phyloP scores from a whole-genome alignment of 2,329 filamentous ascomycete species.

The Ascochyta lentis region DNA sequence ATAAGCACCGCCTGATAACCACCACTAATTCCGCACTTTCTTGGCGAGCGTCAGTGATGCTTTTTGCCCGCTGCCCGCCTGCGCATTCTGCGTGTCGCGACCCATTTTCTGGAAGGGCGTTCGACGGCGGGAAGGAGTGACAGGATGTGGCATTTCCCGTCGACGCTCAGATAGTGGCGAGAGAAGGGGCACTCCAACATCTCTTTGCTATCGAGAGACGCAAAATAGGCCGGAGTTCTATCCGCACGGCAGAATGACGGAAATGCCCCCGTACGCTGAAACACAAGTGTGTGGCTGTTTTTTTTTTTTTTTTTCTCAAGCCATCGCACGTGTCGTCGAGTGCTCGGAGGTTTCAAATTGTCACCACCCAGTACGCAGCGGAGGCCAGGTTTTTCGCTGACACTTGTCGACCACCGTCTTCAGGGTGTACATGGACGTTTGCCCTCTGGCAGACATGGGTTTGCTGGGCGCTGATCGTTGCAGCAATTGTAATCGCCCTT shows the following conservation, averaged over 20 bases:
- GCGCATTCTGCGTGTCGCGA: not conserved
- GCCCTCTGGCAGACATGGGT: slow-evolving; percentile 3
- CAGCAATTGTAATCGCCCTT: slow-evolving; percentile 8
- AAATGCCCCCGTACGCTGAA: slow-evolving; percentile 12
- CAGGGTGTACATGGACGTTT: slow-evolving; percentile 2
- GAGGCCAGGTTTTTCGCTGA: slow-evolving; percentile 11
- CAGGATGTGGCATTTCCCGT: slow-evolving; percentile 1
- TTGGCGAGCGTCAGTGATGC: not conserved
- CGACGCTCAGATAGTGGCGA: slow-evolving; percentile 9
- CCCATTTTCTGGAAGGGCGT: slow-evolving; percentile 7
- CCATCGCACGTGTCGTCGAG: slow-evolving; percentile 24
- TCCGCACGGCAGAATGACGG: slow-evolving; percentile 10
- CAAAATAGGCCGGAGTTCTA: slow-evolving; percentile 8
- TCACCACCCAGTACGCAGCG: slow-evolving; percentile 17
- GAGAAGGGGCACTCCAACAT: not conserved
- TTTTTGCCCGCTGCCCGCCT: not conserved
- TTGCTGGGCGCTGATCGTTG: slow-evolving; percentile 5
- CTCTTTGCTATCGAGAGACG: not conserved
- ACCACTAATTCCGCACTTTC: slow-evolving; percentile 7
- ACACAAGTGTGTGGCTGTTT: slow-evolving; percentile 17
- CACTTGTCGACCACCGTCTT: slow-evolving; percentile 6
- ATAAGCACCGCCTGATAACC: not conserved
- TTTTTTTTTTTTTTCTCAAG: slow-evolving; percentile 1
- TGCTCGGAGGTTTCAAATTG: slow-evolving; percentile 22
- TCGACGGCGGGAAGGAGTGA: slow-evolving; percentile 4